Base-by-base conservation (phyloP, 768 basidiomycete genomes). In the Suillus lakei region DNA sequence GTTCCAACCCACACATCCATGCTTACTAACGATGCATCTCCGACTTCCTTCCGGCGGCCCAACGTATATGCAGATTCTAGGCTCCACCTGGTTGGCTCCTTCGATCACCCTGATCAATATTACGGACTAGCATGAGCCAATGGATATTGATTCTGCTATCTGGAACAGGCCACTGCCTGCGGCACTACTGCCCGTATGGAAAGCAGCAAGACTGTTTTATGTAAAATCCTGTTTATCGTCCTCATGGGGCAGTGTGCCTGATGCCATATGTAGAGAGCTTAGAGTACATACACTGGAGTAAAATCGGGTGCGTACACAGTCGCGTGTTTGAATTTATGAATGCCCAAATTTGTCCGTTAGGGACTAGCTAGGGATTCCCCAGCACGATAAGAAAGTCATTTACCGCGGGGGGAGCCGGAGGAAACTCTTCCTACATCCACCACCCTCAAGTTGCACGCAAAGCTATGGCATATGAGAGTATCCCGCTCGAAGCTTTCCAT, bases 401-500 rank as follows among this genome's bases (percentile, higher is more conserved):
- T 53, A 32, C 10, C 9, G 18, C 53, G 53, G 53, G 21, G 32
- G 53, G 53, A 54, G 30, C 53, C 53, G 53, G 18, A 32, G 6
- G 21, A n/a, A 12, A 13, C 32, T 21, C n/a, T 34, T 32, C 53
- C 16, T 54, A 54, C 30, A 34, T 54, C 32, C 12, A 41, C 28
- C 58, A 59, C 39, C 30, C n/a, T n/a, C n/a, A n/a, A n/a, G n/a
- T 54, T n/a, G 3, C n/a, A 59, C 58, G 18, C 39, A 30, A 18
- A 59, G 26, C 18, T 10, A 87, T 88, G 86, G 73, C 81, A 53
- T 79, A 76, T 68, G 74, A 83, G 66, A 70, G 67, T 15, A 72
- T 90, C 23, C 74, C 83, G 0, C 72, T 88, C 39, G 81, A 85
- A 39, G 70, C 78, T 9, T 90, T 88, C 68, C 54, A 76, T 43